phyloP scores from a whole-genome alignment of 345 rosid species.

The Euclidium syriacum region DNA sequence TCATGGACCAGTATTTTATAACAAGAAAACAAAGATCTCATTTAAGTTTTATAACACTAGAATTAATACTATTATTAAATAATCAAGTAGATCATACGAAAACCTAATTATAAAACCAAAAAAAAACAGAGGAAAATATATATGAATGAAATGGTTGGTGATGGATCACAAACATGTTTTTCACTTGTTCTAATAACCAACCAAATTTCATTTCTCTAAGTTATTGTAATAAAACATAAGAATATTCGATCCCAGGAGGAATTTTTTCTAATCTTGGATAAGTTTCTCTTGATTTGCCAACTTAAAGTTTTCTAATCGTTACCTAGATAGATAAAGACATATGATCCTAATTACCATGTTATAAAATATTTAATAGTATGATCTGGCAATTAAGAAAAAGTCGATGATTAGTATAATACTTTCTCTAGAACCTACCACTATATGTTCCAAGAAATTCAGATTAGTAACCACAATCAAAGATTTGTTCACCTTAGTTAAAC shows the following conservation, averaged over 20 bases:
- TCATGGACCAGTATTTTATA: slow-evolving; percentile 11
- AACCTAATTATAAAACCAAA: not conserved
- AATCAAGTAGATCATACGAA: not conserved
- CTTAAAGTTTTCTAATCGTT: not conserved
- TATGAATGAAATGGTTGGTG: not conserved
- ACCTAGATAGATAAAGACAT: slow-evolving; percentile 12
- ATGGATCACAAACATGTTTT: slow-evolving; percentile 19
- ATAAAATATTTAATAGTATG: not conserved
- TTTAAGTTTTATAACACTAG: not conserved
- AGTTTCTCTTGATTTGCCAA: slow-evolving; percentile 13
- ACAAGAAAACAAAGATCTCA: slow-evolving; percentile 21
- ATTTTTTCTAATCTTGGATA: slow-evolving; percentile 3
- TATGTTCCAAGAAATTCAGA: not conserved
- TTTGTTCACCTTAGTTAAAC: not conserved
- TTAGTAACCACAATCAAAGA: not conserved
- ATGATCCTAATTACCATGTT: not conserved
- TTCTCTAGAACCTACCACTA: not conserved
- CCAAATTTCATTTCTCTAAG: not conserved
- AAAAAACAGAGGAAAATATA: not conserved
- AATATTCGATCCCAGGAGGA: slow-evolving; percentile 10
- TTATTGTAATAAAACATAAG: not conserved
- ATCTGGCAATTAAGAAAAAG: not conserved
- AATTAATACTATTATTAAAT: not conserved
- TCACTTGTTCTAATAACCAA: slow-evolving; percentile 11
- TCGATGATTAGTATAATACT: not conserved